phyloP scores from a whole-genome alignment of 2,329 filamentous ascomycete genomes.

The Torrubiellomyces zombiae region DNA sequence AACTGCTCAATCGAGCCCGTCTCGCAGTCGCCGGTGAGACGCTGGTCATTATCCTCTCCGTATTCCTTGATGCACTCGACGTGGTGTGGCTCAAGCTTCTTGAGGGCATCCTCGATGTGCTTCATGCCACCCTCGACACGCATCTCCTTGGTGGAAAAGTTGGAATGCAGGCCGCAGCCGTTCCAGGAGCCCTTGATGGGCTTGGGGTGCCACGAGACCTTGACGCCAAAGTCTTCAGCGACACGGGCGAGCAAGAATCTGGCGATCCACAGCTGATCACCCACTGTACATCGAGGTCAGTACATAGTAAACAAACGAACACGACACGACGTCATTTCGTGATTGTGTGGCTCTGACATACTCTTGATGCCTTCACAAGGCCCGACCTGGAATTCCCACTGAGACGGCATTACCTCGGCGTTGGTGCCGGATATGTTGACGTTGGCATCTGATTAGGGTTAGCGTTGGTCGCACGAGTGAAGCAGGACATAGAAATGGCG shows the following conservation, averaged over 20 bases:
- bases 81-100: constrained; percentile 67
- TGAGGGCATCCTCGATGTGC: constrained; percentile 72
- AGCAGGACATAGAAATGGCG: too few relatives aligned
- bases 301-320: neutral
- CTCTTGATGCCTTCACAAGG: constrained; percentile 74
- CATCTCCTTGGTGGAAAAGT: constrained; percentile 85
- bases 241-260: constrained; percentile 78
- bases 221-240: constrained; percentile 89
- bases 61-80: constrained; percentile 82
- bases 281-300: constrained; percentile 38
- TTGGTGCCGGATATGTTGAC: constrained; percentile 97
- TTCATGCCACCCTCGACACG: constrained; percentile 89
- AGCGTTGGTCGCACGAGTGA: neutral
- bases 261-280: constrained; percentile 84
- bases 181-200: constrained; percentile 89
- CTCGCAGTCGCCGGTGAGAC: constrained; percentile 87
- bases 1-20: constrained; percentile 89
- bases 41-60: constrained; percentile 87
- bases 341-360: constrained; percentile 24
- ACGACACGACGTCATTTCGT: too few relatives aligned
- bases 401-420: constrained; percentile 77
- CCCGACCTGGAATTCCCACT: constrained; percentile 97
- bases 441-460: constrained; percentile 41
- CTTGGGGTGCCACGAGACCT: constrained; percentile 92
- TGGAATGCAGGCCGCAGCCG: constrained; percentile 82